Conservation (phyloP, 164 flowering plant genomes). For the Chimonanthus praecox region DNA sequence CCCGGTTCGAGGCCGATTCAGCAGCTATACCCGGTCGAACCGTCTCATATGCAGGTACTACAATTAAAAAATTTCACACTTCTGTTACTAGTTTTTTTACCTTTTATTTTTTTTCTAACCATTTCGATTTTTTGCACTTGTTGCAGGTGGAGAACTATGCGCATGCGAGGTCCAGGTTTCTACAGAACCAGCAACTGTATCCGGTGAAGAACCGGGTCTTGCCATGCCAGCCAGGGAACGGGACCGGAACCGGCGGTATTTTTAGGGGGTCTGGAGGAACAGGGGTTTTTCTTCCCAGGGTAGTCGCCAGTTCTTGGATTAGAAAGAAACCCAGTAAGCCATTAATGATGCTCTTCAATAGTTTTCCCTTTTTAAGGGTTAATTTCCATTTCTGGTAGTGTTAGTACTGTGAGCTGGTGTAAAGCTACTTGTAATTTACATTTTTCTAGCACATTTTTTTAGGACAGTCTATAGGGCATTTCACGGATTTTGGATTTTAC, state of each 20-base stretch:
- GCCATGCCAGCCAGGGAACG: conserved; percentile 10
- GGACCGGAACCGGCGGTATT: conserved; percentile 14
- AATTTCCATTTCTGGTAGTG: too few relatives aligned
- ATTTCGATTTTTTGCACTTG: conserved; percentile 6
- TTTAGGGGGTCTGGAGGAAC: conserved; percentile 30
- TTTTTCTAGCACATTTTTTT: too few relatives aligned
- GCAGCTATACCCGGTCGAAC: background rate
- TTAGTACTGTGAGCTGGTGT: too few relatives aligned
- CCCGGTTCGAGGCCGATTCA: conserved; percentile 11
- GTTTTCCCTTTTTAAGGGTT: too few relatives aligned
- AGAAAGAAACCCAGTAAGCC: conserved; percentile 22
- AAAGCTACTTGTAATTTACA: too few relatives aligned
- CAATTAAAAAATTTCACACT: background rate
- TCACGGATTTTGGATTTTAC: too few relatives aligned
- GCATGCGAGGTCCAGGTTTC: conserved; percentile 6
- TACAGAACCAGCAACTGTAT: conserved; percentile 19
- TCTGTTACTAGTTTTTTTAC: background rate
- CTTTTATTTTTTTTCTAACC: background rate
- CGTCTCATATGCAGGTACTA: background rate
- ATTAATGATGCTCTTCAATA: too few relatives aligned
- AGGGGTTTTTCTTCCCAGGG: conserved; percentile 40
- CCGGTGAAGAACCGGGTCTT: conserved; percentile 17
- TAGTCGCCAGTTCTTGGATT: background rate
- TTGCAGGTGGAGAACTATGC: conserved; percentile 10
- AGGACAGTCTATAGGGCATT: too few relatives aligned